These are phyloP conservation scores for Citrus sp. DNA, from an alignment of 345 rosid genomes.

Conservation along the genomic window DNA sequence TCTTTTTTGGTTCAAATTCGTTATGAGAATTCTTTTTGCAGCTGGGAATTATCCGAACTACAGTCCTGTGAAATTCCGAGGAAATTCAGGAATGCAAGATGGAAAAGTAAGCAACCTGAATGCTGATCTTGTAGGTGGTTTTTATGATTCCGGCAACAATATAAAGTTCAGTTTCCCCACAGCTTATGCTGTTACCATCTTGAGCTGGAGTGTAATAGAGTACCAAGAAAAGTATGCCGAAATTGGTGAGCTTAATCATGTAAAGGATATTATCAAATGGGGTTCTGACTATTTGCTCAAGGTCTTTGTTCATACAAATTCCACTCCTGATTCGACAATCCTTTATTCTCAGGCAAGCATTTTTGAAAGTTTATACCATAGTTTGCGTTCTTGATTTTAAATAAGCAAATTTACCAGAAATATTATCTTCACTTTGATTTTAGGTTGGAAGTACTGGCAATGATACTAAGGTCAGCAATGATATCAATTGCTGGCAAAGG, in stretches of 20 bases:
- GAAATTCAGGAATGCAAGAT: conserved; percentile 54
- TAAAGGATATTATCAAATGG: conserved; percentile 56
- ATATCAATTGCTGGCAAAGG: conserved; percentile 60
- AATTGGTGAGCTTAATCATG: conserved; percentile 56
- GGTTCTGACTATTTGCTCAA: conserved; percentile 59
- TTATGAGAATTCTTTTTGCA: conserved; percentile 18
- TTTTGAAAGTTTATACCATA: not conserved
- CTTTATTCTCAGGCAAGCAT: conserved; percentile 58
- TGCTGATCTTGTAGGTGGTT: conserved; percentile 47
- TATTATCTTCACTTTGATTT: not conserved
- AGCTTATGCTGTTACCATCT: conserved; percentile 50
- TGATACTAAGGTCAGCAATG: conserved; percentile 24
- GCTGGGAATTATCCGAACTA: conserved; percentile 47
- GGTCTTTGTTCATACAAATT: conserved; percentile 37
- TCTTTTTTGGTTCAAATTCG: not conserved
- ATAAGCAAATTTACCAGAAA: not conserved
- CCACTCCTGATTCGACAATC: conserved; percentile 13
- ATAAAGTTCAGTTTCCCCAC: conserved; percentile 60
- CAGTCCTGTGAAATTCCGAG: conserved; percentile 51
- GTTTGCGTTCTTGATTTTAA: not conserved
- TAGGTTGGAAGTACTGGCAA: conserved; percentile 49
- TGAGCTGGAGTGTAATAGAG: conserved; percentile 68
- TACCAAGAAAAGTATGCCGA: conserved; percentile 50
- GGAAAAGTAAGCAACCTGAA: conserved; percentile 31
- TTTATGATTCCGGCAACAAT: conserved; percentile 64